Evolutionary conservation across 148 eudicot genomes (phyloP).

Genomic region (Hydrangea macrophylla): DNA sequence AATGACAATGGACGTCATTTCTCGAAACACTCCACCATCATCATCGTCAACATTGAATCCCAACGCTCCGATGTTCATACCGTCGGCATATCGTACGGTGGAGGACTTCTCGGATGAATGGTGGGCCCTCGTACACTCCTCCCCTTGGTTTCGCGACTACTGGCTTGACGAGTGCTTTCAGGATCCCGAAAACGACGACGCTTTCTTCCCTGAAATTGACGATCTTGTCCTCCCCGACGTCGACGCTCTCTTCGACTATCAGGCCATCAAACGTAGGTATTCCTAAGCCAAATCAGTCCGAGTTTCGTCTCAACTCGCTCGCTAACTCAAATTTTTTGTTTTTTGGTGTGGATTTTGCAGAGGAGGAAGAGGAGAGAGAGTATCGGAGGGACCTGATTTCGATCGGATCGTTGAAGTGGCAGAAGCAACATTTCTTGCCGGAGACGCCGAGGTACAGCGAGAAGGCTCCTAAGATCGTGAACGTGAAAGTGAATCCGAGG

Average conservation of each 20-base stretch:
- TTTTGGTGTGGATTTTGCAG: constrained; percentile 19
- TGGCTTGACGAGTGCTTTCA: constrained; percentile 74
- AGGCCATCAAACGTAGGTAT: constrained; percentile 23
- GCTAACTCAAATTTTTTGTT: not conserved
- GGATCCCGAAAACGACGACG: constrained; percentile 36
- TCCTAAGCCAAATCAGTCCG: not conserved
- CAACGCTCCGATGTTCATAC: constrained; percentile 80
- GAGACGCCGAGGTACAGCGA: constrained; percentile 40
- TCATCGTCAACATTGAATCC: constrained; percentile 55
- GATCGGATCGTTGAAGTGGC: constrained; percentile 52
- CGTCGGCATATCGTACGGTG: constrained; percentile 56
- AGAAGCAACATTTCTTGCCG: constrained; percentile 17
- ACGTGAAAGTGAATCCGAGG: constrained; percentile 60
- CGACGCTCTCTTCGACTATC: constrained; percentile 31
- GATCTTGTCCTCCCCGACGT: constrained; percentile 36
- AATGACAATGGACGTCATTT: constrained; percentile 38
- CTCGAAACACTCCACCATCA: constrained; percentile 21
- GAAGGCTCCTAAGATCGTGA: constrained; percentile 83
- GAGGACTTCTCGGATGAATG: constrained; percentile 87
- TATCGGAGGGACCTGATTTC: constrained; percentile 41
- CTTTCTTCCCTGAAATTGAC: constrained; percentile 16
- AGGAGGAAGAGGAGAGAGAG: constrained; percentile 26
- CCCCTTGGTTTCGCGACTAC: constrained; percentile 81
- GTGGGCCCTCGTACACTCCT: constrained; percentile 79
- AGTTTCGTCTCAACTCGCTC: constrained; percentile 4